Evolutionary conservation across 495 filamentous ascomycete genomes (phyloP), one percentile per base, ranked within the genome.

Genomic region (Platismatia glauca): DNA sequence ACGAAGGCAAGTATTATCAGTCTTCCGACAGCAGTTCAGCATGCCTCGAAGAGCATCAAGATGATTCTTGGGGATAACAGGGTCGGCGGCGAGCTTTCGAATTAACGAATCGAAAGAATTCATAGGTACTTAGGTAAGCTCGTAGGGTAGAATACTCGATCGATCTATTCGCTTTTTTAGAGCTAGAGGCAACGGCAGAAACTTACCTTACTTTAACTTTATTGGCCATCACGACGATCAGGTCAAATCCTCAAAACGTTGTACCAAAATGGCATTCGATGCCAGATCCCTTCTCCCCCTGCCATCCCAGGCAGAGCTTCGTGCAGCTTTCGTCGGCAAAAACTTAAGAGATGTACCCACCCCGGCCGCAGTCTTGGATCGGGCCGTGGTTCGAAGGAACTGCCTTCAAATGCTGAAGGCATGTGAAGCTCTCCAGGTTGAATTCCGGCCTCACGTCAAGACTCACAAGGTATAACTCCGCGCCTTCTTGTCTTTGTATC

Each of bases 361-460:
- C 4, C 91, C 91, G 9, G 79, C 85, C 4, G 84, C 80, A 16
- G 75, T 96, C 31, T 71, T 96, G 11, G 89, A 95, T 74, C 65
- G 80, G 5, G 84, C 83, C 33, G 84, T 89, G 55, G 72, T 91
- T 37, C 75, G 79, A 37, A 75, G 77, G 20, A 92, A 95, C 69
- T 95, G 90, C 71, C 72, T 77, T 61, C 75, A 82, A 57, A 93
- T 96, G 87, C 81, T 90, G 18, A 74, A 84, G 57, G 83, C 87
- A 0, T 78, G 81, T 7, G 68, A 78, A 52, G 65, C 70, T 39
- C 76, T 93, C 7, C 78, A 77, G 1, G 76, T 93, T 29, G 81
- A 79, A 31, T 95, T 91, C 76, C 76, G 91, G 60, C 84, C 88
- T 8, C 91, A 96, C 72, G 84, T 94, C 60, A 95, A 95, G 68